These are phyloP conservation scores for Ceratocystis huliohia DNA, from an alignment of 2,329 filamentous ascomycete species.

Conservation along the genomic window DNA sequence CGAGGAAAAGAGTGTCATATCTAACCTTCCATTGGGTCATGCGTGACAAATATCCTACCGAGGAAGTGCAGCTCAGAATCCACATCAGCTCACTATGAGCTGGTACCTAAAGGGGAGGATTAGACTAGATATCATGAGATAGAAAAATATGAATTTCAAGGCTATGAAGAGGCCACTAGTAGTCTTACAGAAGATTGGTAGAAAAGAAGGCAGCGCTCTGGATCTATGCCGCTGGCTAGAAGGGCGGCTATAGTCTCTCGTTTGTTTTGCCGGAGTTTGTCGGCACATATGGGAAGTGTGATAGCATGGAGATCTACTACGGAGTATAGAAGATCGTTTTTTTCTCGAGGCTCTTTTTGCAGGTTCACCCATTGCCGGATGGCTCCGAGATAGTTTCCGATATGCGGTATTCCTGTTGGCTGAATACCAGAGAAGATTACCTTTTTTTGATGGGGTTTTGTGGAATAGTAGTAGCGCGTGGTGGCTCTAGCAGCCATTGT, in stretches of 20 bases:
- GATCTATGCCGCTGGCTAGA: conserved; percentile 72
- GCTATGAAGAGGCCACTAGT: neutral
- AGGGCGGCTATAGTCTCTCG: conserved; percentile 67
- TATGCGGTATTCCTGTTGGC: conserved; percentile 82
- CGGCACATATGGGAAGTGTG: conserved; percentile 58
- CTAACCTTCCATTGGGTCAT: conserved; percentile 98
- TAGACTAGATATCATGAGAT: neutral
- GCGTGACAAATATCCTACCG: conserved; percentile 84
- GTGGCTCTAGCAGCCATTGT: neutral
- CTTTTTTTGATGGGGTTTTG: conserved; percentile 23
- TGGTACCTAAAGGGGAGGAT: conserved; percentile 41
- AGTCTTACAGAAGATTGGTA: conserved; percentile 57
- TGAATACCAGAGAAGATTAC: conserved; percentile 93
- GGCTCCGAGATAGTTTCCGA: conserved; percentile 92
- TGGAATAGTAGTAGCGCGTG: neutral
- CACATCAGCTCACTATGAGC: conserved; percentile 89
- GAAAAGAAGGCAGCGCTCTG: conserved; percentile 65
- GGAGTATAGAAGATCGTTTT: conserved; percentile 62
- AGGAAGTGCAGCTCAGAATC: conserved; percentile 85
- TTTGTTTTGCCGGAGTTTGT: conserved; percentile 49
- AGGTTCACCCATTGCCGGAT: conserved; percentile 73
- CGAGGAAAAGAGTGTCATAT: too few relatives aligned
- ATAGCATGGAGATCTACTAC: conserved; percentile 92
- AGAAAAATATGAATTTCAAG: neutral
- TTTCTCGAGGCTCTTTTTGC: conserved; percentile 48